Percentiles rank a stretch among this genome's conserved stretches.
Conservation (phyloP, 768 basidiomycete genomes). For the Ramaria sp. region DNA sequence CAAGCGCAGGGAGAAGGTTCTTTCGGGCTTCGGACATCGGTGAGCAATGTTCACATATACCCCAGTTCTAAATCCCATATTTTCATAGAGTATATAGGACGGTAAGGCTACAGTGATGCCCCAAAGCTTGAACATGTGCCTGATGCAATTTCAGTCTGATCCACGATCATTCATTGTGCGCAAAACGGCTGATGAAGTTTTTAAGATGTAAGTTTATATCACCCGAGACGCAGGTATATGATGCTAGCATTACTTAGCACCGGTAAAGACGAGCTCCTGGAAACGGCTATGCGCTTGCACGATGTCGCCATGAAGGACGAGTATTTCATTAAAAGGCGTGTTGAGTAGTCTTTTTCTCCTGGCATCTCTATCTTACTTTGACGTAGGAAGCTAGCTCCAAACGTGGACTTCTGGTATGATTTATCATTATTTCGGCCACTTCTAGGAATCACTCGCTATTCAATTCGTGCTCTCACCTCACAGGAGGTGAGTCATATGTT, state of each 20-base stretch:
- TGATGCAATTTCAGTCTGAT: constrained; percentile 48
- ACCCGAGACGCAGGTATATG: background rate
- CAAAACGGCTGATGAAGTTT: constrained; percentile 86
- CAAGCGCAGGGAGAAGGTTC: constrained; percentile 78
- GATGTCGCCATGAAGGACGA: constrained; percentile 86
- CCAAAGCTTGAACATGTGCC: background rate
- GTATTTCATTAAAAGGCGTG: constrained; percentile 62
- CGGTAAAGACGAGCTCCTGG: constrained; percentile 73
- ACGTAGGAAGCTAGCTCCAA: constrained; percentile 56
- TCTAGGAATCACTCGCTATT: constrained; percentile 2
- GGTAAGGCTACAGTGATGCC: constrained; percentile 23
- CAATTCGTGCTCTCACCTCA: background rate
- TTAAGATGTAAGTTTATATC: constrained; percentile 53
- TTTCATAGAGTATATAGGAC: constrained; percentile 58
- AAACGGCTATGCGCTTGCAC: constrained; percentile 83
- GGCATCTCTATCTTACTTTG: background rate
- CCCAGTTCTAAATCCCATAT: background rate
- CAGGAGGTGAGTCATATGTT: constrained; percentile 37
- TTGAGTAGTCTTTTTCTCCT: background rate
- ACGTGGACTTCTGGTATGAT: constrained; percentile 83
- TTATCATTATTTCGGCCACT: constrained; percentile 7
- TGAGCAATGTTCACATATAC: constrained; percentile 19
- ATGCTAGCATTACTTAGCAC: constrained; percentile 37
- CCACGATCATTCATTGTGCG: constrained; percentile 87
- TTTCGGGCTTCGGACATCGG: constrained; percentile 88